Evolutionary conservation across 1,284 basidiomycete species (phyloP), one percentile per base, ranked within the genome.

Genomic region (Puccinia horiana): DNA sequence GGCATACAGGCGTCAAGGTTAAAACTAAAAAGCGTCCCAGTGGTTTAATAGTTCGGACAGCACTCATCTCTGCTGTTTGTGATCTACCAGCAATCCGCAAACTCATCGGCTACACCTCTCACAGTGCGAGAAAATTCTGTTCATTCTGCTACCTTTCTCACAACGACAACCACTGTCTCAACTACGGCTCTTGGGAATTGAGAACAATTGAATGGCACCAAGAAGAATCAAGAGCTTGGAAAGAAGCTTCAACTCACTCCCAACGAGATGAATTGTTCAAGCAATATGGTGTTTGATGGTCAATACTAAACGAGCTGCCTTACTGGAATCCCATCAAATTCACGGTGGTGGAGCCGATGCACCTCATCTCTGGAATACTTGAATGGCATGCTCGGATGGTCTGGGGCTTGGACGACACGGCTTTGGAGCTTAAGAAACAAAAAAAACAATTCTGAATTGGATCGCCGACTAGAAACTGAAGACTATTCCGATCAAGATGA

Each of bases 331-430:
- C 76, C 65, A 77, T 40, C 11, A 44, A 42, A 20, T 65, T 77
- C 42, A 65, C 58, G 61, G 76, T 77, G 44, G 76, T 77, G 0
- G 76, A 77, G 44, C 76, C 76, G 1, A 77, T 77, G 76, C 76
- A 77, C 65, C 42, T 42, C 37, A 44, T 77, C 11, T 63, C 58
- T 47, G 76, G 76, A 26, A 77, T 77, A 12, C 42, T 77, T 2
- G 18, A 18, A 5, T 77, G 76, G 76, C 58, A 77, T 77, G 23
- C 3, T 42, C 42, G 16, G 18, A 44, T 29, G 20, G 76, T 65
- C 29, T 77, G 58, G 76, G 6, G 61, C 29, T 40, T 77, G 56
- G 35, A 77, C 6, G 32, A 29, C 5, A 40, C 61, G 47, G 76
- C 76, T 20, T 14, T 63, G 20, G 56, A 58, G 9, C 16, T 76